Base-by-base conservation (phyloP, 225 moss, liverwort and hornwort species). In the Rhytidiadelphus loreus region DNA sequence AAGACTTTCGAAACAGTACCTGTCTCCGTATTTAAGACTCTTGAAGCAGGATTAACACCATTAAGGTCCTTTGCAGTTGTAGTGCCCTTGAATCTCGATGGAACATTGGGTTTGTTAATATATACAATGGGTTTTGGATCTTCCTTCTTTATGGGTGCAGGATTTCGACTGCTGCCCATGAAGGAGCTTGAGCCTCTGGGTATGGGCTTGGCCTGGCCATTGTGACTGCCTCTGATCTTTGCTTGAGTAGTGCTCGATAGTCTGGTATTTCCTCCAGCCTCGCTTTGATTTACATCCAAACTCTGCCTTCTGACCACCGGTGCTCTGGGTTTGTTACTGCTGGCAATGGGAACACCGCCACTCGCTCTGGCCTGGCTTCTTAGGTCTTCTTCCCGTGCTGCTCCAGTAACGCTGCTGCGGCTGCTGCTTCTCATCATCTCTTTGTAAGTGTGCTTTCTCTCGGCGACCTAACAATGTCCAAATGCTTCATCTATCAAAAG, bases 181-280 rank as follows among this genome's bases (percentile, higher is more conserved):
- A 94, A 91, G 70, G 90, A 92, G 83, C 91, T 94, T 68, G 94
- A 94, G 75, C 91, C 92, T 76, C 68, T 82, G 16, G 84, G 77
- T 48, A 85, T 55, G 46, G 90, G 46, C 69, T 88, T 91, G 68
- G 86, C 75, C 15, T 80, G 80, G 48, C 86, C 83, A 85, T 82
- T 84, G 30, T 71, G 84, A 53, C 28, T 70, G 39, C 83, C 68
- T 56, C 80, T 90, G 44, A 90, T 87, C 58, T 74, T 91, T 33
- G 81, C 81, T 90, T 86, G 88, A 64, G 76, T 87, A 46, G 70
- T 87, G 77, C 80, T 68, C 16, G 68, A 80, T 64, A 62, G 29
- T 62, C 73, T 90, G 44, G 20, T 81, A 39, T 73, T 35, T 78
- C 85, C 57, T 81, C 26, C 87, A 71, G 26, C 75, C 72, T 91